Base-by-base conservation (phyloP, 352 stramenopile species). In the Globisporangium spiculum region DNA sequence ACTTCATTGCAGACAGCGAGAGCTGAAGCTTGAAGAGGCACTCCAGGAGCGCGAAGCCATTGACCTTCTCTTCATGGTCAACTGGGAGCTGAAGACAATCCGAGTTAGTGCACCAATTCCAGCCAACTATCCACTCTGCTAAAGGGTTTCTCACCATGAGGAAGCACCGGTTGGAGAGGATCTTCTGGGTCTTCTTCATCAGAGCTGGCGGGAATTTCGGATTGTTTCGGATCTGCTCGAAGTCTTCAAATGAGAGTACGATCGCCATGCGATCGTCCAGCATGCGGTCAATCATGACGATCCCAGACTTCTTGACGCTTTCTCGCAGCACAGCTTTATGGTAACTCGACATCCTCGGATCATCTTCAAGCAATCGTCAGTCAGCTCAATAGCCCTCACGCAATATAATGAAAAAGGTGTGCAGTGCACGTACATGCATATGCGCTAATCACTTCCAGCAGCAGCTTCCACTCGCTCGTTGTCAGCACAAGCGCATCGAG, bases 211-310 rank as follows among this genome's bases (percentile, higher is more conserved):
- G 3, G 48, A 63, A 22, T 12, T 59, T 65, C 16, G 56, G 14
- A 20, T 38, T 65, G 22, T n/a, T 57, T 62, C 75, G 67, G 71
- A 65, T 54, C 44, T 60, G 41, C 57, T 68, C 27, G 34, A 74
- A 89, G 44, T 83, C 70, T 32, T 81, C 72, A 48, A 82, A 88
- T 44, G 82, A 84, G 1, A 90, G 67, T 68, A 72, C 68, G 26
- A 89, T 52, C 10, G 63, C 59, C 62, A 55, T 70, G 22, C 81
- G 70, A 18, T 70, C 66, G 1, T 71, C 63, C 20, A 83, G 65
- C 59, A 89, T 65, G 1, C 67, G 63, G 65, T 90, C 78, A 12
- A 88, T 71, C 6, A 59, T 65, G 12, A 72, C 61, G 18, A 90
- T 72, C 9, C 71, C 69, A 0, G 78, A 74, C 30, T 52, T 66